Evolutionary conservation across 352 stramenopile species (phyloP).

Genomic region (Globisporangium perplexum): DNA sequence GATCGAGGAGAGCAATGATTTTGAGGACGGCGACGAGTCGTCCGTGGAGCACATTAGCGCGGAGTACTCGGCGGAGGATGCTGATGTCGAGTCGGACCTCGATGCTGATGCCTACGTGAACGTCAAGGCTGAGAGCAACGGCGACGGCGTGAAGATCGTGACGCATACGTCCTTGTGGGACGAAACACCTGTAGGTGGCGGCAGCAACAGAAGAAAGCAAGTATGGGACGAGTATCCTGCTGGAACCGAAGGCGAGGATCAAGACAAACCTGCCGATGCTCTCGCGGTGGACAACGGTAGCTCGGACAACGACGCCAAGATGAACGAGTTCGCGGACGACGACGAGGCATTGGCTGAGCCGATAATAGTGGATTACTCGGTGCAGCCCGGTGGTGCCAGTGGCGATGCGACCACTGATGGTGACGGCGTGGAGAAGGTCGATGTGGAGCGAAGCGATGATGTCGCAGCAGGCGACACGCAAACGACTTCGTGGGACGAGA

Average conservation of each 20-base stretch:
- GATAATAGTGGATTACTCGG: background rate
- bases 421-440: background rate
- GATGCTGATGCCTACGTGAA: background rate
- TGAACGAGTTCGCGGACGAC: background rate
- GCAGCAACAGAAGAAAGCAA: slow-evolving; percentile 4
- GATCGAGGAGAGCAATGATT: no score
- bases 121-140: no score
- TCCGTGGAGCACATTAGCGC: background rate
- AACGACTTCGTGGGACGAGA: slow-evolving; percentile 1
- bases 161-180: background rate
- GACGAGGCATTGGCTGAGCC: background rate
- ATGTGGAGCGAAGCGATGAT: background rate
- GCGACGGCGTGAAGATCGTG: no score
- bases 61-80: background rate
- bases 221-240: slow-evolving; percentile 6
- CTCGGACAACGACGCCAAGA: no score
- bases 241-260: background rate
- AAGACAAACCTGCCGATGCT: background rate
- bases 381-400: background rate
- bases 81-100: background rate
- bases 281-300: background rate
- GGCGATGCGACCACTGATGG: background rate
- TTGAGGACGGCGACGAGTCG: background rate
- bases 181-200: slow-evolving; percentile 4
- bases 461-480: background rate